Conservation (phyloP, 2,329 filamentous ascomycete genomes). For the Nannizziopsis arthrosporioides region DNA sequence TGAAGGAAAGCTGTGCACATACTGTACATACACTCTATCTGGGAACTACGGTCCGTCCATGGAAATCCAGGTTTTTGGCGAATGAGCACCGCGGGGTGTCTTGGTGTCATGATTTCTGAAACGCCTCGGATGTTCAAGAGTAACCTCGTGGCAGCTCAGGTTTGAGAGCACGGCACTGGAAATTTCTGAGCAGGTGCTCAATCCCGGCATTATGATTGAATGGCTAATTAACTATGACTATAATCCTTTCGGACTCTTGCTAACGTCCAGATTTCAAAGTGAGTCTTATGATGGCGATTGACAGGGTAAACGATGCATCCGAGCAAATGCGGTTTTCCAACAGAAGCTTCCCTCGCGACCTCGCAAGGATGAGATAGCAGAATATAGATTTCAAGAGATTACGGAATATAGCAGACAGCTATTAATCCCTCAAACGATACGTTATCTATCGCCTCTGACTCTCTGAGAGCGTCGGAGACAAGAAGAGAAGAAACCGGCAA, state of each 20-base stretch:
- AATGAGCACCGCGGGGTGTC: not conserved
- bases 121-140: not conserved
- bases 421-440: no score
- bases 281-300: not conserved
- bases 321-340: no score
- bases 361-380: no score
- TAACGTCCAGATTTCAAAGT: conserved; percentile 9
- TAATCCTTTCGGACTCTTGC: not conserved
- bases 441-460: no score
- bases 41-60: not conserved
- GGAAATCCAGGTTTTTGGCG: not conserved
- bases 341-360: no score
- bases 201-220: not conserved
- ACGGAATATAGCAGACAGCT: no score
- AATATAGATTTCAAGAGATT: no score
- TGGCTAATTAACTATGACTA: not conserved
- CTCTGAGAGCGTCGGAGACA: no score
- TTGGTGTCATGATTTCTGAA: conserved; percentile 1
- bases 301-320: not conserved
- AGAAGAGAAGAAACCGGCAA: no score
- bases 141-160: not conserved
- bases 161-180: not conserved
- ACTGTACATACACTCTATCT: no score
- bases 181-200: not conserved
- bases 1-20: no score